A percentile compares a stretch with the other conserved stretches of the same genome.
phyloP scores from a whole-genome alignment of 2,329 filamentous ascomycete genomes.

The Exophiala alcalophila region DNA sequence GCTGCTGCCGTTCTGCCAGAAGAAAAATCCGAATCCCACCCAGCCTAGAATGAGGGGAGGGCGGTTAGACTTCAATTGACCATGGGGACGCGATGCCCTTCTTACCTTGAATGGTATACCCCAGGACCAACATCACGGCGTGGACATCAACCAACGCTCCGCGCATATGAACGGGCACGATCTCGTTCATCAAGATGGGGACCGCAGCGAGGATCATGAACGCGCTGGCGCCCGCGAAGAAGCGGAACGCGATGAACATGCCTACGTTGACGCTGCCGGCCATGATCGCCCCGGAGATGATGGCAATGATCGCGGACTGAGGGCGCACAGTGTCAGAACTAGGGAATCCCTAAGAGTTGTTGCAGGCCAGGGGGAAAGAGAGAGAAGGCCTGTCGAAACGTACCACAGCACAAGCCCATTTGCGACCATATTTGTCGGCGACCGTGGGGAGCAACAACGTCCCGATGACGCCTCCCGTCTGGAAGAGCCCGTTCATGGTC shows the following conservation, averaged over 20 bases:
- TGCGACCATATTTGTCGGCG: conserved; percentile 25
- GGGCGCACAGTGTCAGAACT: too few species aligned
- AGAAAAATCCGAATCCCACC: conserved; percentile 28
- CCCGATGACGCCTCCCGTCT: conserved; percentile 21
- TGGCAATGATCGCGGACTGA: conserved; percentile 16
- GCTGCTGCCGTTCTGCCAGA: conserved; percentile 22
- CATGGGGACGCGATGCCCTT: too few species aligned
- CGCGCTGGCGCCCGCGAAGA: conserved; percentile 24
- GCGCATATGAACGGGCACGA: conserved; percentile 24
- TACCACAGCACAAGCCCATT: conserved; percentile 26
- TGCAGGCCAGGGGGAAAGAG: too few species aligned
- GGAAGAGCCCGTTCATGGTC: conserved; percentile 25
- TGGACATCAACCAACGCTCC: conserved; percentile 27
- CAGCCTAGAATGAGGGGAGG: conserved; percentile 8
- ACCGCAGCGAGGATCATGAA: conserved; percentile 29
- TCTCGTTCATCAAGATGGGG: conserved; percentile 27
- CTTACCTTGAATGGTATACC: conserved; percentile 25
- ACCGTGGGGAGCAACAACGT: conserved; percentile 21
- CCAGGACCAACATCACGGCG: conserved; percentile 22
- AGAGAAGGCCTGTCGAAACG: neutral
- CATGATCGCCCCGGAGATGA: conserved; percentile 23
- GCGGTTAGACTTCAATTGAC: too few species aligned
- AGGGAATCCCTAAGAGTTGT: too few species aligned
- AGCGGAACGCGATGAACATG: conserved; percentile 27
- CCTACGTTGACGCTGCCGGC: conserved; percentile 21